phyloP scores from a whole-genome alignment of 2,329 filamentous ascomycete genomes.

The Penicillium glabrum region DNA sequence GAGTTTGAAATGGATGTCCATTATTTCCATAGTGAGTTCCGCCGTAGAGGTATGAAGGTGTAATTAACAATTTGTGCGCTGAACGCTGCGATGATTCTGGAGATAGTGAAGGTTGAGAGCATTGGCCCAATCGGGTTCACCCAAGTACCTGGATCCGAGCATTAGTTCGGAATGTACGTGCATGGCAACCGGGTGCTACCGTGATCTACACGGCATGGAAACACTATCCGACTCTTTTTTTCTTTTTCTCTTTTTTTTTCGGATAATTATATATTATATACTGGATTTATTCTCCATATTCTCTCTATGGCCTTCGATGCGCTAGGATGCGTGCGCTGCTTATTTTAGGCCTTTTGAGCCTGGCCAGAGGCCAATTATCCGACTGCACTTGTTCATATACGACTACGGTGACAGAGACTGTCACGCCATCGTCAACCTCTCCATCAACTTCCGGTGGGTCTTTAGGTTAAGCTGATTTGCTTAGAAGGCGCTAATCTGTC shows the following conservation, averaged over 20 bases:
- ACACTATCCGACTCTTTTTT: too few relatives aligned
- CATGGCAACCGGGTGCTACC: neutral
- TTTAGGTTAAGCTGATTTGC: neutral
- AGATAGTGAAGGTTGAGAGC: too few relatives aligned
- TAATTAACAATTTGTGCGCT: too few relatives aligned
- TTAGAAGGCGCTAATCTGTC: neutral
- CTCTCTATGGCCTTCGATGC: neutral
- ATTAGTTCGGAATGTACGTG: neutral
- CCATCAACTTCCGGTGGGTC: neutral
- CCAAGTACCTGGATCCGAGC: too few relatives aligned
- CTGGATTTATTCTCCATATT: neutral
- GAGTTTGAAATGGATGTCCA: too few relatives aligned
- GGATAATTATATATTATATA: too few relatives aligned
- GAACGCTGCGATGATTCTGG: too few relatives aligned
- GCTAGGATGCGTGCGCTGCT: neutral
- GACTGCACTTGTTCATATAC: constrained; percentile 1
- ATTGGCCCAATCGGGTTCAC: too few relatives aligned
- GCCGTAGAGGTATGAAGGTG: too few relatives aligned
- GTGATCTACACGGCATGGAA: neutral
- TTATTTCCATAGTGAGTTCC: too few relatives aligned
- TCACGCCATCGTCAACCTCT: neutral
- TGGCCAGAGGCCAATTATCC: neutral
- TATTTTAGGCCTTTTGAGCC: neutral
- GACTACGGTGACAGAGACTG: neutral
- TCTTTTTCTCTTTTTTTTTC: too few relatives aligned